These are phyloP conservation scores for Mortierella sp. DNA, from an alignment of 371 early-diverging fungal species.

Conservation along the genomic window DNA sequence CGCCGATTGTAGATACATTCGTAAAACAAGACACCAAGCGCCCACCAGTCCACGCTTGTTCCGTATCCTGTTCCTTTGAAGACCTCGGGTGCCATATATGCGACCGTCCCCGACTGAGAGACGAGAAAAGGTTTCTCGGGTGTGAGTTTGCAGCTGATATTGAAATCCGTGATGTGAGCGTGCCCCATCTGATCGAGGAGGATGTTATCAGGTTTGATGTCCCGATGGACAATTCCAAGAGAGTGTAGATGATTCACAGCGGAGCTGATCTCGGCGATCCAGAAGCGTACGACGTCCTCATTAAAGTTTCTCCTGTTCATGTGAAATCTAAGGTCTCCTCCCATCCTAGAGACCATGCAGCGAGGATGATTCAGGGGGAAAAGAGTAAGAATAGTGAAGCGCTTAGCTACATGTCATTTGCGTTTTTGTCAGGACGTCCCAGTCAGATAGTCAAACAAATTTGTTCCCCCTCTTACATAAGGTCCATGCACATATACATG, in stretches of 20 bases:
- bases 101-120: conserved; percentile 81
- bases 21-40: conserved; percentile 85
- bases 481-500: conserved; percentile 90
- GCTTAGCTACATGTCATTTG: no score
- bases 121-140: conserved; percentile 64
- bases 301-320: conserved; percentile 71
- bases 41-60: conserved; percentile 92
- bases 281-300: conserved; percentile 80
- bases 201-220: conserved; percentile 88
- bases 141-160: conserved; percentile 75
- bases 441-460: background rate
- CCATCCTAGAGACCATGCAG: conserved; percentile 73
- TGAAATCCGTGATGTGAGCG: conserved; percentile 85
- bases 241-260: conserved; percentile 83
- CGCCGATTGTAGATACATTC: conserved; percentile 71
- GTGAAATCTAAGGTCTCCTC: conserved; percentile 88
- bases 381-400: no score
- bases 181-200: conserved; percentile 81
- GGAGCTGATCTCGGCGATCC: conserved; percentile 80
- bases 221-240: conserved; percentile 84
- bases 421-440: no score
- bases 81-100: conserved; percentile 91
- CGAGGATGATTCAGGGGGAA: background rate
- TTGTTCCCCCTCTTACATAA: conserved; percentile 63
- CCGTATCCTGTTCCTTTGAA: conserved; percentile 78